Base-by-base conservation (phyloP, 805 yeast genomes). In the Yamadazyma laniorum region DNA sequence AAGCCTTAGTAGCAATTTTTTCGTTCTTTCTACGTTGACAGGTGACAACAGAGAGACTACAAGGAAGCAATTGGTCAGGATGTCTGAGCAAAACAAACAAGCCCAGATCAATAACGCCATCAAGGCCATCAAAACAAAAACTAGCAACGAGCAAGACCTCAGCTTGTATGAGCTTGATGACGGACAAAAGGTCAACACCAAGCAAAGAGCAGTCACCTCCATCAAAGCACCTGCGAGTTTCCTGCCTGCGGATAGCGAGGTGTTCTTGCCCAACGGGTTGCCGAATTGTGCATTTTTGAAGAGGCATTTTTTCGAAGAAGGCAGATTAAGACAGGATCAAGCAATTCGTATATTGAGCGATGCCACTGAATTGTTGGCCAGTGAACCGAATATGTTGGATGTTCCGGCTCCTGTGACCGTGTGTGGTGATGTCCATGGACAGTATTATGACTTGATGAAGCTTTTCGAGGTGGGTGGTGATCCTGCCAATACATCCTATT, bases 361-460 rank as follows among this genome's bases (percentile, higher is more conserved):
- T 59, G 95, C 95, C 6, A 80, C 89, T 0, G 68, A 67, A 16
- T 58, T 81, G 6, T 70, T 93, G 40, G 57, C 72, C 11, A 56
- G 62, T 26, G 98, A 91, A 54, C 95, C 96, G 5, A 91, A 85
- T 51, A 56, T 91, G 50, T 65, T 91, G 35, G 72, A 73, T 14
- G 84, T 93, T 2, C 90, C 89, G 3, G 95, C 96, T 0, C 99
- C 98, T 1, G 86, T 91, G 2, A 90, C 96, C 0, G 89, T 91
- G 3, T 89, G 97, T 65, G 99, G 99, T 40, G 98, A 91, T 62
- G 75, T 90, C n/a, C 98, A 91, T 61, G 99, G 99, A 13, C 98
- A 91, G 60, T 88, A 77, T 59, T 90, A 76, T 59, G 99, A 91
- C 60, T 70, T 91, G 50, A 72, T 90, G 77, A 89, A 90, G 61